phyloP scores from a whole-genome alignment of 202 grass and related monocot genomes.

The Saccharum hybrid region DNA sequence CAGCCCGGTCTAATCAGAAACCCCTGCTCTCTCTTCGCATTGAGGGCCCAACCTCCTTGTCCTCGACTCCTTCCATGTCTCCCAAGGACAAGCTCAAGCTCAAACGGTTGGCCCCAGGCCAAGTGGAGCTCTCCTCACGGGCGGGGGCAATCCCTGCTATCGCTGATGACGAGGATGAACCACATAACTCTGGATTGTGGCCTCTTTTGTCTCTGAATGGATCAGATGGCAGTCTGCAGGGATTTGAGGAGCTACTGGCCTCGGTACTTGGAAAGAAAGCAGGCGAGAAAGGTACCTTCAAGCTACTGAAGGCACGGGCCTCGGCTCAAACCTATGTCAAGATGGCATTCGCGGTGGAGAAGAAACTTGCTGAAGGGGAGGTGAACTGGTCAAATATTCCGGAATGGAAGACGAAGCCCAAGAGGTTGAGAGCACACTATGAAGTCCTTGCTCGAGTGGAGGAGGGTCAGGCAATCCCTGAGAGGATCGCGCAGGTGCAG shows the following conservation, averaged over 20 bases:
- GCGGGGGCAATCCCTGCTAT: conserved; percentile 46
- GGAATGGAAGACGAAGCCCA: conserved; percentile 70
- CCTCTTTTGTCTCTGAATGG: conserved; percentile 79
- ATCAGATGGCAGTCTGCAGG: conserved; percentile 67
- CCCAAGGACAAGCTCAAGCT: conserved; percentile 81
- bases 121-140: conserved; percentile 76
- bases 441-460: conserved; percentile 88
- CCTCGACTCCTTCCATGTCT: conserved; percentile 68
- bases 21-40: conserved; percentile 85
- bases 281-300: conserved; percentile 69
- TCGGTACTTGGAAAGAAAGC: conserved; percentile 69
- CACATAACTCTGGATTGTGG: conserved; percentile 58
- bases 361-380: conserved; percentile 57
- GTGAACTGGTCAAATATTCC: conserved; percentile 61
- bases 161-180: conserved; percentile 45
- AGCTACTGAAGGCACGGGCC: conserved; percentile 66
- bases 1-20: conserved; percentile 60
- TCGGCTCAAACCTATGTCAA: conserved; percentile 85
- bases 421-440: conserved; percentile 66
- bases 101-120: conserved; percentile 69
- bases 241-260: conserved; percentile 76
- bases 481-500: conserved; percentile 64
- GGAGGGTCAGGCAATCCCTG: conserved; percentile 62
- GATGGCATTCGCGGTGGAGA: conserved; percentile 72
- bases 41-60: conserved; percentile 69